These are phyloP conservation scores for Phytophthora chlamydospora DNA, from an alignment of 352 stramenopile species.

Conservation along the genomic window DNA sequence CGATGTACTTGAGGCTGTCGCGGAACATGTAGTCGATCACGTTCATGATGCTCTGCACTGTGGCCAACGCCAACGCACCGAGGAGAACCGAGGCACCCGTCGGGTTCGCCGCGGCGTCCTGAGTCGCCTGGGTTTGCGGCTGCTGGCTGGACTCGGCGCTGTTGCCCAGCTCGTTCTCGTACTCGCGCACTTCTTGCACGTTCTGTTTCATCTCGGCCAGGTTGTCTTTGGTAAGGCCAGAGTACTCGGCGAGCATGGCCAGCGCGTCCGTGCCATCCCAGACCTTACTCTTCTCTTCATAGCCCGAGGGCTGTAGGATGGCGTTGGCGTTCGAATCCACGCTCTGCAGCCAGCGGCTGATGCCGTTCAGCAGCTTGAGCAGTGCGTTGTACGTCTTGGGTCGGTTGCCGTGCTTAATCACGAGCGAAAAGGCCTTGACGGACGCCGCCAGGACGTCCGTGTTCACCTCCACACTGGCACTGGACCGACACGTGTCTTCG, in stretches of 20 bases:
- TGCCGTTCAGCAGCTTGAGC: constrained; percentile 71
- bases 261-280: constrained; percentile 68
- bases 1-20: constrained; percentile 77
- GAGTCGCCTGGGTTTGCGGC: constrained; percentile 17
- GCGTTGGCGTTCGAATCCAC: constrained; percentile 48
- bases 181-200: constrained; percentile 53
- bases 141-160: constrained; percentile 34
- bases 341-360: constrained; percentile 61
- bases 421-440: constrained; percentile 65
- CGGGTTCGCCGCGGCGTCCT: constrained; percentile 34
- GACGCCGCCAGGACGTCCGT: constrained; percentile 50
- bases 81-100: constrained; percentile 45
- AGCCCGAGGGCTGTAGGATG: constrained; percentile 61
- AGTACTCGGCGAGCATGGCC: constrained; percentile 77
- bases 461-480: constrained; percentile 79
- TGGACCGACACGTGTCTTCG: constrained; percentile 84
- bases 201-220: constrained; percentile 48
- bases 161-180: constrained; percentile 61
- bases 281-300: constrained; percentile 77
- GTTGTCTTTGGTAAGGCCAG: constrained; percentile 53
- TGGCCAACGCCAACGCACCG: constrained; percentile 58
- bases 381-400: constrained; percentile 56
- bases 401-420: constrained; percentile 71
- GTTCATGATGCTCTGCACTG: constrained; percentile 63
- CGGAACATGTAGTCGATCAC: constrained; percentile 85